Evolutionary conservation across 129 eudicot species (phyloP), one percentile per base, ranked within the genome.

Genomic region (Logfia minima): DNA sequence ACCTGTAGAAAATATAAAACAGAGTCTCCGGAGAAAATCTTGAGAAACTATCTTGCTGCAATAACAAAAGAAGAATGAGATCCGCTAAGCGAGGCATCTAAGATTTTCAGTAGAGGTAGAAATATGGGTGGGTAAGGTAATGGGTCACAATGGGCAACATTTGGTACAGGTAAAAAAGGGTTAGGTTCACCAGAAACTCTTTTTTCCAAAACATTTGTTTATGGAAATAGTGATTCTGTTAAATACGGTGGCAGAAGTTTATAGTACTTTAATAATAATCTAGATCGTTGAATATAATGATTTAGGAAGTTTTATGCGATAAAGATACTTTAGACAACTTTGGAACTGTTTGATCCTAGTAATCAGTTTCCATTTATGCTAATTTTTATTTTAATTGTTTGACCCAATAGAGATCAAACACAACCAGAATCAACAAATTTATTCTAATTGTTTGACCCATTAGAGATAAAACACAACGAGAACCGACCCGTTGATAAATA

Each of bases 1-100:
- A 88, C 98, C 98, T 92, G 81, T 92, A 92, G 78, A 92, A 93
- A 35, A 93, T 89, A 80, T 93, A 93, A 77, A 93, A 91, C 77
- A 93, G 72, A 8, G 93, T 91, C 77, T 87, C 96, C 6, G 73
- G 86, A 45, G 84, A 80, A 81, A 93, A 89, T 80, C 85, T 90
- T 64, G 90, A 76, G 78, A 88, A 93, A 71, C 84, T 77, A 66
- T 78, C 86, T 84, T 83, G 90, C 98, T 92, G 90, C 84, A 81
- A 55, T 8, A 66, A 76, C 24, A 53, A 71, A 80, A 39, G 60
- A 80, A 11, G 60, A 26, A 70, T 69, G 55, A 52, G 60, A 83
- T 66, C 21, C 74, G 13, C 39, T 61, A 23, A 60, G 11, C 66
- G 35, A 73, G 41, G 56, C 62, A 70, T 53, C 68, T 55, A 22